A percentile compares a stretch with the other conserved stretches of the same genome.
phyloP scores from a whole-genome alignment of 257 asterid genomes.

The Buddleja alternifolia region DNA sequence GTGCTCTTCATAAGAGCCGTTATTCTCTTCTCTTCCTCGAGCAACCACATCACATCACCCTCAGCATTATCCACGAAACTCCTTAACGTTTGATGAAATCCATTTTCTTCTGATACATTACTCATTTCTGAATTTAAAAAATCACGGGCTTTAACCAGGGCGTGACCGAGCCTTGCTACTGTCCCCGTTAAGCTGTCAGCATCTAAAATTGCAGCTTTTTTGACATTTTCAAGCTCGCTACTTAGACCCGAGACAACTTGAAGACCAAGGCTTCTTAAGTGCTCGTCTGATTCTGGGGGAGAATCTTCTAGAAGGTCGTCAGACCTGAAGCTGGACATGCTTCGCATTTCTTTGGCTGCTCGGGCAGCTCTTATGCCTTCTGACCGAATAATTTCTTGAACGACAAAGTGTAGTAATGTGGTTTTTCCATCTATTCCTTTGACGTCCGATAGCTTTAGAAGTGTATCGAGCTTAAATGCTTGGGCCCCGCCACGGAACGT shows the following conservation, averaged over 20 bases:
- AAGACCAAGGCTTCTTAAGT: constrained; percentile 55
- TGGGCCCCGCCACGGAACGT: constrained; percentile 77
- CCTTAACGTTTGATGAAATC: constrained; percentile 46
- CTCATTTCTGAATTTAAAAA: constrained; percentile 45
- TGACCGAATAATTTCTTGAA: constrained; percentile 71
- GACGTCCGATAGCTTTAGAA: constrained; percentile 63
- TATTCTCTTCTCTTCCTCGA: constrained; percentile 59
- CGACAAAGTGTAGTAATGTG: constrained; percentile 74
- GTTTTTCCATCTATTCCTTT: constrained; percentile 76
- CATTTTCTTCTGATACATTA: constrained; percentile 40
- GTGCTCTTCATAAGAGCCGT: constrained; percentile 59
- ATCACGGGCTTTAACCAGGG: constrained; percentile 37
- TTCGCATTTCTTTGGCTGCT: constrained; percentile 48
- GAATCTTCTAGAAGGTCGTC: constrained; percentile 39
- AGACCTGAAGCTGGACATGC: constrained; percentile 60
- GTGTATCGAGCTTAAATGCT: constrained; percentile 75
- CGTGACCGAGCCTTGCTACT: constrained; percentile 49
- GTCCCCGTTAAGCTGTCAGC: constrained; percentile 50
- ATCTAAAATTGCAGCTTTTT: constrained; percentile 61
- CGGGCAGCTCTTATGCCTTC: constrained; percentile 67
- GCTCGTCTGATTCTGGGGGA: constrained; percentile 48
- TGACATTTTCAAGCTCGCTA: constrained; percentile 60
- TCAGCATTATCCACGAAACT: constrained; percentile 49
- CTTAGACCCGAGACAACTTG: constrained; percentile 58
- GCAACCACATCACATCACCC: constrained; percentile 44